A percentile compares a stretch with the other conserved stretches of the same genome.
These are phyloP conservation scores for Ceratocystis colombiana DNA, from an alignment of 2,329 filamentous ascomycete species.

Conservation along the genomic window DNA sequence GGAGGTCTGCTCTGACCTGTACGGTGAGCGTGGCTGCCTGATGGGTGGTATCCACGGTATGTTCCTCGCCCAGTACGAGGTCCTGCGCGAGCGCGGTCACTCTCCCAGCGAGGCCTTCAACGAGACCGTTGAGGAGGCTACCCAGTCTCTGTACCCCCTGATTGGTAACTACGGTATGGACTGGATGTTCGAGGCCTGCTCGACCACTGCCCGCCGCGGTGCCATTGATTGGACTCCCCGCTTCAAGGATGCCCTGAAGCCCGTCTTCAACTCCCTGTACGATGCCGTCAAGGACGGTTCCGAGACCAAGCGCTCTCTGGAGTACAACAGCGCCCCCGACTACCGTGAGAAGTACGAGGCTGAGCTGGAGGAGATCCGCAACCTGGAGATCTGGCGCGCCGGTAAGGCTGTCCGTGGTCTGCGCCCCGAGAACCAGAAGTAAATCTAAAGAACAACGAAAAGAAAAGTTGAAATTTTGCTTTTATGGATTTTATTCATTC, in stretches of 20 bases:
- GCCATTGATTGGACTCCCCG: conserved; percentile 96
- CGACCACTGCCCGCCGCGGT: conserved; percentile 92
- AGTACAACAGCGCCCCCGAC: conserved; percentile 92
- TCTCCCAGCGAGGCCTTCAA: conserved; percentile 98
- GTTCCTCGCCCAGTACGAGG: conserved; percentile 99
- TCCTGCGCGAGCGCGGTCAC: conserved; percentile 97
- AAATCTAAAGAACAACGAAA: conserved; percentile 31
- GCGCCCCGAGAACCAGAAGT: conserved; percentile 79
- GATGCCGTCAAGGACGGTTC: conserved; percentile 80
- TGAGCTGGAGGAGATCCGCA: conserved; percentile 97
- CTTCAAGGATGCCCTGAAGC: conserved; percentile 98
- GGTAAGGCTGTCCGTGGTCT: conserved; percentile 91
- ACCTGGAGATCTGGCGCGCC: conserved; percentile 97
- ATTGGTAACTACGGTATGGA: conserved; percentile 98
- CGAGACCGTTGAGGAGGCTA: conserved; percentile 99
- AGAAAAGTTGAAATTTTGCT: conserved; percentile 15
- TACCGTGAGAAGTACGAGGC: conserved; percentile 96
- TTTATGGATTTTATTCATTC: conserved; percentile 15
- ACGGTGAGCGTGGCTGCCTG: conserved; percentile 98
- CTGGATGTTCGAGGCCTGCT: conserved; percentile 99
- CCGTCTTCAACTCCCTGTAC: conserved; percentile 96
- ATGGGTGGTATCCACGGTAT: conserved; percentile 99
- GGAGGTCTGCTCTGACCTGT: conserved; percentile 99
- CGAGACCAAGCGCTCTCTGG: conserved; percentile 92
- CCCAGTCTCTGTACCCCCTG: conserved; percentile 92